Base-by-base conservation (phyloP, 1,139 yeast genomes). In the Blastobotrys ciferrii region DNA sequence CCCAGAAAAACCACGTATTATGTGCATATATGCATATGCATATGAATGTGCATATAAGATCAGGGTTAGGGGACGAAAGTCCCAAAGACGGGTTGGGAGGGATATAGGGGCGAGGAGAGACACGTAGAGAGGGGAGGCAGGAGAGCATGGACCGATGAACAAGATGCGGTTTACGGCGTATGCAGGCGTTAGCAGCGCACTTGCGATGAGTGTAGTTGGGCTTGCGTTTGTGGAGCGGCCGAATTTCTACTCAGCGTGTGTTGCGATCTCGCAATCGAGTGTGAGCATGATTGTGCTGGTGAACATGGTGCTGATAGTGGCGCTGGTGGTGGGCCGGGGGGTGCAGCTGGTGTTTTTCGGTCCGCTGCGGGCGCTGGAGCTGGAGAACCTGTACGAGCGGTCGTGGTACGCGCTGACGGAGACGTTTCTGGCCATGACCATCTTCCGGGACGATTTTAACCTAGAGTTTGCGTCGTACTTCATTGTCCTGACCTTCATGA, bases 371-470 rank as follows among this genome's bases (percentile, higher is more conserved):
- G 70, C 82, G 28, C 74, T 87, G 42, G 98, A 92, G 63, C 69
- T 78, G 43, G 96, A 91, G 58, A 89, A 85, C 61, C 70, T 91
- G 18, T 75, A 83, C 53, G 95, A 87, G 58, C 70, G 80, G 48
- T 69, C 81, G 11, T 78, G 85, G 69, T 74, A 81, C 53, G 85
- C 95, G 0, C 67, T 87, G 15, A 73, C 87, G 42, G 84, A 80
- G 58, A 72, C 85, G 42, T 67, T 87, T 43, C 72, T 87, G 64
- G 80, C 85, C 40, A 70, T 85, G 47, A 79, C 89, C 2, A 77
- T 77, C 61, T 79, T 80, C 70, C 67, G 73, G 33, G 77, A 74
- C 46, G 85, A 80, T 53, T 76, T 78, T 52, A 79, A 79, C 53
- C 63, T 84, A 19, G 67, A 82, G 32, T 63, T 73, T 65, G 57